These are phyloP conservation scores for Mucor plumbeus DNA, from an alignment of 371 early-diverging fungal species.

Conservation along the genomic window DNA sequence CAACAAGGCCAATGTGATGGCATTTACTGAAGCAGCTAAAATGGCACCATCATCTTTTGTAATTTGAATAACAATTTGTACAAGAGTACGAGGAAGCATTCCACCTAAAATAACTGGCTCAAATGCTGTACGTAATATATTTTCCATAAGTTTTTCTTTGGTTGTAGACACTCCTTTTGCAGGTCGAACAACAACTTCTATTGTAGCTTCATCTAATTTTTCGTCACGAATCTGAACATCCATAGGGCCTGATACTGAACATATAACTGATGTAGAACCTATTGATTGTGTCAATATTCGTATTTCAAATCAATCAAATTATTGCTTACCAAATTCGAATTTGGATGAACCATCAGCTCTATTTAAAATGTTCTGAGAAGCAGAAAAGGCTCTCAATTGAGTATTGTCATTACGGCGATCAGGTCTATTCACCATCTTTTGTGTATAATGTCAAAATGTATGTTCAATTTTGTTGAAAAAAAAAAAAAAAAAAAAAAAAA, in stretches of 20 bases:
- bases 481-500: too few species aligned
- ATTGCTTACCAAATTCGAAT: conserved; percentile 69
- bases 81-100: conserved; percentile 87
- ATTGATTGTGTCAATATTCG: not conserved
- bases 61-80: conserved; percentile 86
- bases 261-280: conserved; percentile 79
- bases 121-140: conserved; percentile 69
- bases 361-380: conserved; percentile 66
- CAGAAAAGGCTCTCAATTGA: conserved; percentile 63
- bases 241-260: conserved; percentile 87
- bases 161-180: conserved; percentile 69
- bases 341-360: conserved; percentile 86
- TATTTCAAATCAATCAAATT: not conserved
- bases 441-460: not conserved
- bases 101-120: conserved; percentile 77
- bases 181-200: conserved; percentile 83
- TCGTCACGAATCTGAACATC: conserved; percentile 88
- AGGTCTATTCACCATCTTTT: conserved; percentile 36
- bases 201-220: conserved; percentile 81
- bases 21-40: conserved; percentile 83
- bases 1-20: conserved; percentile 81
- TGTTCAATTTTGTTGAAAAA: not conserved
- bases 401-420: conserved; percentile 47
- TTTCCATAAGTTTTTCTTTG: conserved; percentile 77
- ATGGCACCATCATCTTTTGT: conserved; percentile 87